Evolutionary conservation across 495 filamentous ascomycete species (phyloP).

Genomic region (Hyaloscypha finlandica): DNA sequence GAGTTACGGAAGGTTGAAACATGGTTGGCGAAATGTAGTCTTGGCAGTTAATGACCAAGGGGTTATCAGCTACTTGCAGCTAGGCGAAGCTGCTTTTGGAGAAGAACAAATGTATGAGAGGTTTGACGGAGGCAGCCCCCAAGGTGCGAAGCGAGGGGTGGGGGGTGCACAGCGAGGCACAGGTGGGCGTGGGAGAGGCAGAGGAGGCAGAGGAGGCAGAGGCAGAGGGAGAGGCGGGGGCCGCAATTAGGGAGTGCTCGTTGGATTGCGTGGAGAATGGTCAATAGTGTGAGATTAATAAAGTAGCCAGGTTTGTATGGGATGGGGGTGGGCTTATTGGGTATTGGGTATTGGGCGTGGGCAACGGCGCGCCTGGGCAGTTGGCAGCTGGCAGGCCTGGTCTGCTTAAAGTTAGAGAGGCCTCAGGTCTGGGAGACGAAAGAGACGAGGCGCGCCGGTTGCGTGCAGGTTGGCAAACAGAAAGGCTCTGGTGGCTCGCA

Average conservation of each 20-base stretch:
- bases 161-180: slow-evolving; percentile 42
- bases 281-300: slow-evolving; percentile 16
- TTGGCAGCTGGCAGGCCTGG: neutral
- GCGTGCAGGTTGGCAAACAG: slow-evolving; percentile 27
- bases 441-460: slow-evolving; percentile 12
- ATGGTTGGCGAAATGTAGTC: slow-evolving; percentile 82
- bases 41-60: slow-evolving; percentile 89
- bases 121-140: slow-evolving; percentile 46
- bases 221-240: slow-evolving; percentile 14
- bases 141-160: slow-evolving; percentile 42
- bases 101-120: slow-evolving; percentile 69
- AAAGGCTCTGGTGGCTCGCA: slow-evolving; percentile 16
- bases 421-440: slow-evolving; percentile 13
- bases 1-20: slow-evolving; percentile 70
- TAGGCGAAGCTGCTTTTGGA: slow-evolving; percentile 78
- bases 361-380: neutral
- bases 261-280: neutral
- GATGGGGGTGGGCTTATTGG: neutral
- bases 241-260: slow-evolving; percentile 10
- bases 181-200: slow-evolving; percentile 33
- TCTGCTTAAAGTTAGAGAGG: slow-evolving; percentile 1
- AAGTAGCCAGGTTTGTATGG: slow-evolving; percentile 2
- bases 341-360: neutral
- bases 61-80: slow-evolving; percentile 80
- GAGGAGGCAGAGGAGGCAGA: slow-evolving; percentile 28